Conservation (phyloP, 305 asterid species). For the Euphrasia arctica region DNA sequence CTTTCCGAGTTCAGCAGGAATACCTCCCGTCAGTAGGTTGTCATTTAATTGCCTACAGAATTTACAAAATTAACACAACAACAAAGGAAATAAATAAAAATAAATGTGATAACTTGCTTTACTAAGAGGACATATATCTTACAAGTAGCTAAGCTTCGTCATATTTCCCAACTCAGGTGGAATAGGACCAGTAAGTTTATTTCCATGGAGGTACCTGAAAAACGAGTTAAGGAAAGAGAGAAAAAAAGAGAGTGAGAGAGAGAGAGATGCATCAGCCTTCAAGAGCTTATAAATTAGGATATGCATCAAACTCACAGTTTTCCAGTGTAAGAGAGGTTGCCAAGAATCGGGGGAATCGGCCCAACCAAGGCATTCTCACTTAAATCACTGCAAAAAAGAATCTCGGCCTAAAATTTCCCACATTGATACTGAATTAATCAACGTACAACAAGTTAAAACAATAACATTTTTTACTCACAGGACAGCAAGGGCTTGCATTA, state of each 20-base stretch:
- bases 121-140: constrained; percentile 24
- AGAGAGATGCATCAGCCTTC: not conserved
- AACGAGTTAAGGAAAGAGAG: not conserved
- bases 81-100: not conserved
- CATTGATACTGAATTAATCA: not conserved
- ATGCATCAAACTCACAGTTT: constrained; percentile 62
- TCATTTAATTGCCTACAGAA: constrained; percentile 84
- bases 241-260: not conserved
- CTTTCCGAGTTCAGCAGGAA: constrained; percentile 90
- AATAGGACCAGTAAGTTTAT: constrained; percentile 81
- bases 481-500: constrained; percentile 99
- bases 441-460: not conserved
- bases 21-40: constrained; percentile 69
- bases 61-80: constrained; percentile 15
- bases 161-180: constrained; percentile 95
- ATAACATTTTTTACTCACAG: constrained; percentile 52
- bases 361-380: constrained; percentile 94
- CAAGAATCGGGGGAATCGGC: constrained; percentile 80
- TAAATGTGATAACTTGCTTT: not conserved
- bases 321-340: constrained; percentile 96
- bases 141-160: constrained; percentile 94
- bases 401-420: not conserved
- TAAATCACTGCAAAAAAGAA: constrained; percentile 62
- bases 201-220: constrained; percentile 89
- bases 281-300: no score